These are phyloP conservation scores for Seiridium unicorne DNA, from an alignment of 2,329 filamentous ascomycete species.

Conservation along the genomic window DNA sequence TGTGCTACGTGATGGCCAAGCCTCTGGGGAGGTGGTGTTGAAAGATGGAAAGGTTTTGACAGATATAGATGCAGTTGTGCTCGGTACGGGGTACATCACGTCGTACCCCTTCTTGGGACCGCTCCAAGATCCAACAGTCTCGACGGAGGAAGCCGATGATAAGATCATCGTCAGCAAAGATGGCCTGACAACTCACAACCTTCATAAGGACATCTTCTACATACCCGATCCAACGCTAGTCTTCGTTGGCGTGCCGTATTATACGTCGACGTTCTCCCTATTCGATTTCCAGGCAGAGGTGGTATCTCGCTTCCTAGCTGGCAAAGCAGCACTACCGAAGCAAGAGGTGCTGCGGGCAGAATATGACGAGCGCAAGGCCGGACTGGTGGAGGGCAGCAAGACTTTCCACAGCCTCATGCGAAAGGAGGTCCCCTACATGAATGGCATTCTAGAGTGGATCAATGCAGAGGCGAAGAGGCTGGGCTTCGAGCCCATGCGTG, in stretches of 20 bases:
- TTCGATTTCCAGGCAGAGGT: conserved; percentile 70
- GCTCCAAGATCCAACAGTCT: conserved; percentile 40
- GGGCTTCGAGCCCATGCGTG: conserved; percentile 24
- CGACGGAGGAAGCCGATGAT: conserved; percentile 46
- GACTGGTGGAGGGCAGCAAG: conserved; percentile 21
- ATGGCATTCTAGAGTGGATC: conserved; percentile 25
- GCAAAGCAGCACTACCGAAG: conserved; percentile 45
- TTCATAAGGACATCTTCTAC: conserved; percentile 72
- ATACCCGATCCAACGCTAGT: conserved; percentile 62
- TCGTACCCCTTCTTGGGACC: conserved; percentile 62
- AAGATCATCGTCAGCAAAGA: conserved; percentile 58
- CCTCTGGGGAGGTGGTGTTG: conserved; percentile 43
- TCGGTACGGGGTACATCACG: conserved; percentile 69
- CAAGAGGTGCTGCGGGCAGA: conserved; percentile 34
- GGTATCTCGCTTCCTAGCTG: conserved; percentile 55
- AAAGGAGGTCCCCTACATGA: conserved; percentile 31
- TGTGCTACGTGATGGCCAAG: conserved; percentile 29
- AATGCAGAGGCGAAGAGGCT: conserved; percentile 18
- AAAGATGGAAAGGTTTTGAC: conserved; percentile 50
- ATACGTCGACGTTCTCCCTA: conserved; percentile 65
- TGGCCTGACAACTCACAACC: conserved; percentile 62
- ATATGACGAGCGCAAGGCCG: conserved; percentile 26
- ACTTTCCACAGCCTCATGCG: conserved; percentile 35
- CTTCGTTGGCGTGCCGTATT: conserved; percentile 65
- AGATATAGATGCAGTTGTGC: conserved; percentile 59